Conservation (phyloP, 371 early-diverging fungal species). For the Fennellomyces sp. region DNA sequence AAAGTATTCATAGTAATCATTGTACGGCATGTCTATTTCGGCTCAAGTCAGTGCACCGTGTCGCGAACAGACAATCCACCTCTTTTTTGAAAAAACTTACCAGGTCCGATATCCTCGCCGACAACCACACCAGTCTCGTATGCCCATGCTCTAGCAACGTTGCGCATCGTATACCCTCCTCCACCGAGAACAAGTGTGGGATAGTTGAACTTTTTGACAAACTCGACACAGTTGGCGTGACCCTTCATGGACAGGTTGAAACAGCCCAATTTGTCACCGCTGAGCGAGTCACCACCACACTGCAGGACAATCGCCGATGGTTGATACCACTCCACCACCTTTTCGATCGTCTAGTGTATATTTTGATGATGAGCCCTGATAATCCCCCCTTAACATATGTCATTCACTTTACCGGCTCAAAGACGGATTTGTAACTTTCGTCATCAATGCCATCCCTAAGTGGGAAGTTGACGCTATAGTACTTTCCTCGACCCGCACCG, state of each 20-base stretch:
- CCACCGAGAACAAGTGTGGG: conserved; percentile 92
- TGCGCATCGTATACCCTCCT: conserved; percentile 94
- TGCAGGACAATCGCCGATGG: conserved; percentile 92
- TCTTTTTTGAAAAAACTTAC: no score
- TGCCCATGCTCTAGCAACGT: conserved; percentile 94
- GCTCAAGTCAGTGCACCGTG: conserved; percentile 60
- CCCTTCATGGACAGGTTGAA: conserved; percentile 91
- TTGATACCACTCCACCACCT: conserved; percentile 75
- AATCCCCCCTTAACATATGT: background rate
- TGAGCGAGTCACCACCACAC: conserved; percentile 95
- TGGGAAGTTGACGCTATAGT: conserved; percentile 91
- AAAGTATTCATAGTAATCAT: conserved; percentile 79
- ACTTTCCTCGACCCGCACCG: conserved; percentile 77
- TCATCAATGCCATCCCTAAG: conserved; percentile 94
- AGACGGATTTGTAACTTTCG: conserved; percentile 78
- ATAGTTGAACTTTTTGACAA: conserved; percentile 80
- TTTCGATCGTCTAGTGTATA: conserved; percentile 43
- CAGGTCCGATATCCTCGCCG: conserved; percentile 86
- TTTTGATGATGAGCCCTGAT: background rate
- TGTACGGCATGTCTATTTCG: conserved; percentile 78
- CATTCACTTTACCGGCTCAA: conserved; percentile 68
- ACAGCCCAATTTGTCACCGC: conserved; percentile 91
- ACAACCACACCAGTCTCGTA: conserved; percentile 91
- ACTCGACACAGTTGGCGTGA: conserved; percentile 89
- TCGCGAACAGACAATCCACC: no score